Evolutionary conservation across 805 yeast genomes (phyloP), one percentile per base, ranked within the genome.

Genomic region (Jamesozyma lodderae): DNA sequence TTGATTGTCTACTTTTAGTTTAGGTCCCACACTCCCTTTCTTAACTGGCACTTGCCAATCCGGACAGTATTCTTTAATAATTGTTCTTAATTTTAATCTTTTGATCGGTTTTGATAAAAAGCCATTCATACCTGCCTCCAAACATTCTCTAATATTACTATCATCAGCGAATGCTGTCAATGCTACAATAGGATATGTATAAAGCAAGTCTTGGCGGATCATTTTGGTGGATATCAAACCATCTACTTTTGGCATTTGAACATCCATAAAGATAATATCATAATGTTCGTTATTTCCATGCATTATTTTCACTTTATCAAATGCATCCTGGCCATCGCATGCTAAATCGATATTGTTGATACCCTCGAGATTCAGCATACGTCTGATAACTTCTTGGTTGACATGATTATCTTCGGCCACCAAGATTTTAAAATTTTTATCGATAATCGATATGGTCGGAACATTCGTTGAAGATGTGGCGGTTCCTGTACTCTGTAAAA

Each of bases 111-210:
- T 90, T 2, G 94, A 73, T 45, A 90, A 67, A 59, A 90, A 90
- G 13, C 92, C 94, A 46, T 79, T 69, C 97, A 90, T 92, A 3
- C 97, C 97, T n/a, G 81, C 79, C 15, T 76, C 80, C 41, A 83
- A 57, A 59, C 97, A 88, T 43, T 77, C 94, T 48, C 77, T 79
- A 28, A 82, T 87, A 52, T 88, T 90, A 33, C 88, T 79, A 45
- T 84, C 86, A 59, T 90, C 96, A 0, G 96, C 96, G 67, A 82
- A 90, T 1, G 96, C 97, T 0, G 97, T 88, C 38, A 90, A 70
- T 0, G 96, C 97, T 27, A 90, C 92, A 41, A 92, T 87, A 0
- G 96, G 96, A 6, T 73, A 72, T 1, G 56, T 55, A 52, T 73
- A 83, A 4, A 70, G 64, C 42, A 82, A 58, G 31, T 81, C 78